A percentile compares a stretch with the other conserved stretches of the same genome.
Evolutionary conservation across 176 grass and related monocot genomes (phyloP).

Genomic region (Pontederia crassipes): DNA sequence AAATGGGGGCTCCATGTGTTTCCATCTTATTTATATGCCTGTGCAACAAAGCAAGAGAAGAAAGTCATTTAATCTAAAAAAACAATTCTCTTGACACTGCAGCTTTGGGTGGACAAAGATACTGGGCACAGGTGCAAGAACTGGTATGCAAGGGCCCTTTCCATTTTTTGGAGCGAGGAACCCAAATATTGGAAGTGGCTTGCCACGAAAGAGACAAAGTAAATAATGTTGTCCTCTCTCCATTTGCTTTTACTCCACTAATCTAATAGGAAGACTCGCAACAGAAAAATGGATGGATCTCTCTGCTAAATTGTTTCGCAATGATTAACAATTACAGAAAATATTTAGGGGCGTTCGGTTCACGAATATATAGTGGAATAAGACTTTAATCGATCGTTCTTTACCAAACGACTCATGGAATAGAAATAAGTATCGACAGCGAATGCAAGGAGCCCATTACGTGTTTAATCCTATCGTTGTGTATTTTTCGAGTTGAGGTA

Average conservation of each 20-base stretch:
- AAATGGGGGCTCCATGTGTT: neutral
- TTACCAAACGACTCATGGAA: too few species aligned
- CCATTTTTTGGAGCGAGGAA: conserved; percentile 43
- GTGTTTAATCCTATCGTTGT: too few species aligned
- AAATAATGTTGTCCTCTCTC: neutral
- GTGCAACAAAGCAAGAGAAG: neutral
- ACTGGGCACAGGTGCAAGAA: conserved; percentile 32
- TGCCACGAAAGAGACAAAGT: conserved; percentile 31
- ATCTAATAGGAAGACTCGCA: too few species aligned
- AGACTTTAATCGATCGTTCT: too few species aligned
- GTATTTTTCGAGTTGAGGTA: too few species aligned
- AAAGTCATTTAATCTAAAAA: neutral
- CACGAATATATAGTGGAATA: too few species aligned
- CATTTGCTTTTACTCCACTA: neutral
- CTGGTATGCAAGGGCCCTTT: conserved; percentile 30
- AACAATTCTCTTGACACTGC: conserved; percentile 12
- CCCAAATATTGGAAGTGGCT: conserved; percentile 37
- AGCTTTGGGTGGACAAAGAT: conserved; percentile 40
- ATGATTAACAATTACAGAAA: too few species aligned
- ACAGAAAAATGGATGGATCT: too few species aligned
- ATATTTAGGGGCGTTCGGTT: too few species aligned
- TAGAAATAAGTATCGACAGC: too few species aligned
- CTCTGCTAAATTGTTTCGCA: too few species aligned
- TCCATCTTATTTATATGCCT: neutral
- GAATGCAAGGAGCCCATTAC: too few species aligned